phyloP scores from a whole-genome alignment of 176 grass and related monocot genomes.

The Tillandsia leiboldiana region DNA sequence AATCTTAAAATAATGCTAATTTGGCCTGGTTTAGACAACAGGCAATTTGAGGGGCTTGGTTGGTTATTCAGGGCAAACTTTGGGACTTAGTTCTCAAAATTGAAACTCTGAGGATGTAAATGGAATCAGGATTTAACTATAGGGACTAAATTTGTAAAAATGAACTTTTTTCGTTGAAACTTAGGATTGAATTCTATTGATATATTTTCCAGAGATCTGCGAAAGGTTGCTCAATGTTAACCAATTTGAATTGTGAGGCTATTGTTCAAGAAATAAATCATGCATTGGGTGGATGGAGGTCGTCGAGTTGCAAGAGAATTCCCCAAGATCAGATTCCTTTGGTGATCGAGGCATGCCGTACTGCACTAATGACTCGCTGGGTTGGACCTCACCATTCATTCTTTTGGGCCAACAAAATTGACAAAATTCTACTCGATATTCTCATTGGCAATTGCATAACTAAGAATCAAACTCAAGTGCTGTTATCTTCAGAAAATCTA shows the following conservation, averaged over 20 bases:
- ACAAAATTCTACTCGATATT: slow-evolving; percentile 46
- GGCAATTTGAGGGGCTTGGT: too few relatives aligned
- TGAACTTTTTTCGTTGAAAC: too few relatives aligned
- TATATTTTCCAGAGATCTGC: slow-evolving; percentile 41
- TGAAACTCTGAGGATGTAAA: too few relatives aligned
- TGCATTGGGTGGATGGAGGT: slow-evolving; percentile 38
- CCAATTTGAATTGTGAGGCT: slow-evolving; percentile 27
- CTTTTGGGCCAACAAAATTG: slow-evolving; percentile 72
- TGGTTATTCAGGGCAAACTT: too few relatives aligned
- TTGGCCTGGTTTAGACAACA: too few relatives aligned
- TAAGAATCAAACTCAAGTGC: slow-evolving; percentile 7
- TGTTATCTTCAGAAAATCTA: slow-evolving; percentile 25
- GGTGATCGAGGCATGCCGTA: slow-evolving; percentile 59
- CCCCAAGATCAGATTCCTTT: slow-evolving; percentile 33
- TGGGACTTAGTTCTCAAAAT: too few relatives aligned
- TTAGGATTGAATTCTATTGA: neutral
- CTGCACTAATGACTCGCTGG: slow-evolving; percentile 40
- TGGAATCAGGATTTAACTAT: too few relatives aligned
- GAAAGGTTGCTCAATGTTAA: slow-evolving; percentile 30
- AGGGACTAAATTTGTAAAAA: too few relatives aligned
- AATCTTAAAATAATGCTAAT: too few relatives aligned
- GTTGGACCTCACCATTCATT: slow-evolving; percentile 51
- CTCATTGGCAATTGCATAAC: slow-evolving; percentile 28
- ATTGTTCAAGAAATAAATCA: slow-evolving; percentile 48
- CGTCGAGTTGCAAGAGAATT: slow-evolving; percentile 9